phyloP scores from a whole-genome alignment of 179 eudicot species.

The Silene vulgaris region DNA sequence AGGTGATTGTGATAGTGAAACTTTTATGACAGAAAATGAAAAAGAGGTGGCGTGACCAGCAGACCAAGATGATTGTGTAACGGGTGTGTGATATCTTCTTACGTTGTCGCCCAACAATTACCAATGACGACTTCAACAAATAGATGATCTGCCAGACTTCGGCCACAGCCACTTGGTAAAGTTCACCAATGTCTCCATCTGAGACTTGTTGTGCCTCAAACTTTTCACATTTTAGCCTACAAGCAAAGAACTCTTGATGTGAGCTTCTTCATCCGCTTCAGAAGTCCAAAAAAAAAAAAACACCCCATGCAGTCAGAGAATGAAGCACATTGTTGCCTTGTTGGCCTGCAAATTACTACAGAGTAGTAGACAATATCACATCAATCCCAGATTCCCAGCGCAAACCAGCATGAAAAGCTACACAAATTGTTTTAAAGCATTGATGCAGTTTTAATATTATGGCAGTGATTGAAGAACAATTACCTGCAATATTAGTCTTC shows the following conservation, averaged over 20 bases:
- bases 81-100: neutral
- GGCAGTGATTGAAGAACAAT: neutral
- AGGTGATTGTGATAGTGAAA: neutral
- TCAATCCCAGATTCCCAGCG: too few species aligned
- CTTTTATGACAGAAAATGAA: too few species aligned
- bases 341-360: neutral
- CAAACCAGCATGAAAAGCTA: too few species aligned
- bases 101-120: neutral
- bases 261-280: neutral
- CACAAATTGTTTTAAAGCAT: too few species aligned
- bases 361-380: neutral
- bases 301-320: neutral
- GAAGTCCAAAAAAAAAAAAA: neutral
- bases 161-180: neutral
- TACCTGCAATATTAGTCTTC: constrained; percentile 2
- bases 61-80: neutral
- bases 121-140: neutral
- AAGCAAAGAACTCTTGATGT: neutral
- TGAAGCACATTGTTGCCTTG: neutral
- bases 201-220: neutral
- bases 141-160: too few species aligned
- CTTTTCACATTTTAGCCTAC: neutral
- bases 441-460: too few species aligned
- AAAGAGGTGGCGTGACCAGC: too few species aligned
- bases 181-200: neutral